Evolutionary conservation across 495 filamentous ascomycete species (phyloP).

Genomic region (Peziza echinospora): DNA sequence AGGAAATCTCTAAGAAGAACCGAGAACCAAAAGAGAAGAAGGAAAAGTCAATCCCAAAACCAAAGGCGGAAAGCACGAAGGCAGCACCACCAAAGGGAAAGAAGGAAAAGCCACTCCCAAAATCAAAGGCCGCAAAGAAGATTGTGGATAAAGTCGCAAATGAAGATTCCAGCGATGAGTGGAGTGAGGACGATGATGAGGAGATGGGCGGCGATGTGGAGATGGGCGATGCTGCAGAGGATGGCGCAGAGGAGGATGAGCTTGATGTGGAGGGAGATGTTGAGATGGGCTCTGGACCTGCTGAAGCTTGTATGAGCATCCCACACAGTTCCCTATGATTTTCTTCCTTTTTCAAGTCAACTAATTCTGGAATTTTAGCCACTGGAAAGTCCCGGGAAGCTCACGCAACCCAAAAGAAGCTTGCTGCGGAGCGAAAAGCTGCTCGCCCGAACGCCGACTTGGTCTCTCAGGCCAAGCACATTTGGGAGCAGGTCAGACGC

Average conservation of each 20-base stretch:
- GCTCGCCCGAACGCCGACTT: slow-evolving; percentile 79
- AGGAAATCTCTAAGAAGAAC: not conserved
- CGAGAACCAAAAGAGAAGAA: slow-evolving; percentile 5
- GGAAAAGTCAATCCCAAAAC: slow-evolving; percentile 1
- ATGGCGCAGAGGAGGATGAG: not conserved
- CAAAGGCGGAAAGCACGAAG: slow-evolving; percentile 3
- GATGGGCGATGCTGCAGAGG: slow-evolving; percentile 2
- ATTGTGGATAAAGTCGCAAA: slow-evolving; percentile 1
- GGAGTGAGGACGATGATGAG: slow-evolving; percentile 3
- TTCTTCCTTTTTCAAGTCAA: slow-evolving; percentile 1
- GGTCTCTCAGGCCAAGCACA: slow-evolving; percentile 74
- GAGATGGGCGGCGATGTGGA: slow-evolving; percentile 4
- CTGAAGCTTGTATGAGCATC: slow-evolving; percentile 6
- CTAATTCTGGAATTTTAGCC: slow-evolving; percentile 10
- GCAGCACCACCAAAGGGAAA: slow-evolving; percentile 2
- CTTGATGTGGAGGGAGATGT: not conserved
- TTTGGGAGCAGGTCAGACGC: slow-evolving; percentile 83
- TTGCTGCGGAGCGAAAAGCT: slow-evolving; percentile 71
- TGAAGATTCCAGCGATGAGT: slow-evolving; percentile 4
- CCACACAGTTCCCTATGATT: not conserved
- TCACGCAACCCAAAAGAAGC: slow-evolving; percentile 76
- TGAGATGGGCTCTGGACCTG: not conserved
- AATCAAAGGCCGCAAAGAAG: not conserved
- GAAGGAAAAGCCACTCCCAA: slow-evolving; percentile 1
- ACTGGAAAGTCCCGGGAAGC: slow-evolving; percentile 50